These are phyloP conservation scores for Plenodomus lindquistii DNA, from an alignment of 2,329 filamentous ascomycete species.

Conservation along the genomic window DNA sequence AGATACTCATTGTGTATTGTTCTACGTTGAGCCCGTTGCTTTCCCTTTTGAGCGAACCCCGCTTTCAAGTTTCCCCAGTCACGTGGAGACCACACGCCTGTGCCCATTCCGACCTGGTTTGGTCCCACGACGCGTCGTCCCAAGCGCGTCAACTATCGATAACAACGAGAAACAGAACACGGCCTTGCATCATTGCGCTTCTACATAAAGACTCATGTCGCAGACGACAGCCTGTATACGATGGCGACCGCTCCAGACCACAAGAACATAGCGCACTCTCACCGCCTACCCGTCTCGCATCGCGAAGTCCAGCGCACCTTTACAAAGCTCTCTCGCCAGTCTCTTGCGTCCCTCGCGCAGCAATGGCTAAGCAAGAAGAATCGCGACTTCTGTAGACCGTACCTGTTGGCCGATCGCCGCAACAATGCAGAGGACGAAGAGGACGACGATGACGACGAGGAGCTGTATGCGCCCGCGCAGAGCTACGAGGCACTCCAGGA, in stretches of 20 bases:
- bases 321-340: constrained; percentile 69
- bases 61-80: constrained; percentile 1
- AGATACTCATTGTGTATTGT: too few species aligned
- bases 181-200: constrained; percentile 14
- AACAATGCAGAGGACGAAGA: constrained; percentile 57
- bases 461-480: constrained; percentile 69
- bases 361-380: constrained; percentile 76
- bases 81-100: constrained; percentile 13
- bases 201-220: constrained; percentile 30
- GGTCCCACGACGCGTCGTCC: constrained; percentile 17
- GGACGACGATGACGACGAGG: constrained; percentile 55
- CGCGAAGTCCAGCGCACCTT: constrained; percentile 68
- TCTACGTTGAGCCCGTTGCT: neutral
- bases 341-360: constrained; percentile 71
- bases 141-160: constrained; percentile 20
- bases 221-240: constrained; percentile 29
- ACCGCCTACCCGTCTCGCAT: constrained; percentile 69
- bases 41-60: neutral
- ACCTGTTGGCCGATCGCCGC: constrained; percentile 50
- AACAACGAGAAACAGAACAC: constrained; percentile 31
- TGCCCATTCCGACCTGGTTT: constrained; percentile 3
- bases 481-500: constrained; percentile 69
- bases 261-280: constrained; percentile 70
- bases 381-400: constrained; percentile 62
- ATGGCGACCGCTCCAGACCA: constrained; percentile 69